phyloP scores from a whole-genome alignment of 768 basidiomycete species.

The Boletus coccyginus region DNA sequence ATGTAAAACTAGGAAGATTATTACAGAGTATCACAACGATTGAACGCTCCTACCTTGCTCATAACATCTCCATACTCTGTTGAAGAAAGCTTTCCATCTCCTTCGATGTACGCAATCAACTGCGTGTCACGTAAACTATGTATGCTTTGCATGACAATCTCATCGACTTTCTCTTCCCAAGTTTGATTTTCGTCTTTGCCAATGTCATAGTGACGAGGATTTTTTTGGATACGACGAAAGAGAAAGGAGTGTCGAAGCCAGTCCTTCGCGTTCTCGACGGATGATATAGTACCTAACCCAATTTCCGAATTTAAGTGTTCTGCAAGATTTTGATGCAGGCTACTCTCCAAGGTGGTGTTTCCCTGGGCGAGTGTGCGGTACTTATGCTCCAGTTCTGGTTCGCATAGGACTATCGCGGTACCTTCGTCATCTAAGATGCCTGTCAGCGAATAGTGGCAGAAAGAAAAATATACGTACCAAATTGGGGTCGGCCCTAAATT shows the following conservation, averaged over 20 bases:
- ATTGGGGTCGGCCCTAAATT: constrained; percentile 81
- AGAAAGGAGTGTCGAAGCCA: constrained; percentile 90
- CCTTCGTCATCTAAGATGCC: constrained; percentile 68
- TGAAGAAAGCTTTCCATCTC: constrained; percentile 46
- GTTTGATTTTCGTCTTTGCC: constrained; percentile 52
- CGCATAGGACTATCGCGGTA: constrained; percentile 80
- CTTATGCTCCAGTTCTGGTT: constrained; percentile 65
- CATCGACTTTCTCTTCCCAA: constrained; percentile 71
- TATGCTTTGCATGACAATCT: constrained; percentile 69
- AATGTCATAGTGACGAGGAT: constrained; percentile 74
- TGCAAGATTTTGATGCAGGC: constrained; percentile 73
- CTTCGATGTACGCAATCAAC: constrained; percentile 48
- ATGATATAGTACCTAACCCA: constrained; percentile 77
- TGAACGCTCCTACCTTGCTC: constrained; percentile 60
- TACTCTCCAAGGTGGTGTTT: constrained; percentile 79
- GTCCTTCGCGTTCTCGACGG: constrained; percentile 62
- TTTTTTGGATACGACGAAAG: constrained; percentile 80
- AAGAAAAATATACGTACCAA: constrained; percentile 46
- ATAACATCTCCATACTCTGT: constrained; percentile 84
- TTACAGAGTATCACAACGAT: neutral
- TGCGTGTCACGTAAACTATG: constrained; percentile 56
- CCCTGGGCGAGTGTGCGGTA: constrained; percentile 70
- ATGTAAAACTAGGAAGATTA: constrained; percentile 63
- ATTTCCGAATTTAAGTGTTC: constrained; percentile 97
- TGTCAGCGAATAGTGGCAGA: neutral